A percentile compares a stretch with the other conserved stretches of the same genome.
These are phyloP conservation scores for Boletus tylopilopsis DNA, from an alignment of 768 basidiomycete species.

Conservation along the genomic window DNA sequence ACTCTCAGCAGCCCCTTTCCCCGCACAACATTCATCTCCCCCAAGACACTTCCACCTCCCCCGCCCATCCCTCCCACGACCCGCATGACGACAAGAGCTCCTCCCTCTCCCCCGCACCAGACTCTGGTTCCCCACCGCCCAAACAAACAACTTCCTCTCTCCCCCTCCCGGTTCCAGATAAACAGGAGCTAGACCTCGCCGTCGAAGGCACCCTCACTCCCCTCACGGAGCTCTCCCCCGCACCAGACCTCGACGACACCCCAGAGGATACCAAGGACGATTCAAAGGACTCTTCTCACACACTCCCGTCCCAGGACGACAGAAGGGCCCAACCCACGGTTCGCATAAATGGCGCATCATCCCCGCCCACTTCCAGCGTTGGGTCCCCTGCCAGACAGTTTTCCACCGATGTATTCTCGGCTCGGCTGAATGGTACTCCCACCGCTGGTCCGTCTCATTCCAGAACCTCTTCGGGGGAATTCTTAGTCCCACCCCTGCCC, in stretches of 20 bases:
- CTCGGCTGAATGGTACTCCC: conserved; percentile 20
- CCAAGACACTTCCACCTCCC: conserved; percentile 5
- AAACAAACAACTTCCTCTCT: conserved; percentile 17
- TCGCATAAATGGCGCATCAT: conserved; percentile 23
- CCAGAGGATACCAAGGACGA: conserved; percentile 30
- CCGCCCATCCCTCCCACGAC: conserved; percentile 15
- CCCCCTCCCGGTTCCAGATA: conserved; percentile 21
- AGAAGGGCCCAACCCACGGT: conserved; percentile 17
- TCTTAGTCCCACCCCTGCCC: conserved; percentile 28
- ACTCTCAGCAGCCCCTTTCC: conserved; percentile 15
- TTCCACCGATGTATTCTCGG: conserved; percentile 19
- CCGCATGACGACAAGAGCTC: conserved; percentile 45
- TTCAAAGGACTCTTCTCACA: conserved; percentile 14
- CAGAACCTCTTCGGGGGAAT: conserved; percentile 26
- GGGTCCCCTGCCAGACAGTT: conserved; percentile 23
- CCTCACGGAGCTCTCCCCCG: conserved; percentile 72
- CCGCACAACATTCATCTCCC: conserved; percentile 16
- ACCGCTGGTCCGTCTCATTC: conserved; percentile 26
- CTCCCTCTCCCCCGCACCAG: conserved; percentile 55
- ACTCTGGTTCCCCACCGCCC: conserved; percentile 37
- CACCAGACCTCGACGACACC: conserved; percentile 52
- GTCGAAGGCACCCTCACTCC: conserved; percentile 56
- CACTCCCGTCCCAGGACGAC: conserved; percentile 16
- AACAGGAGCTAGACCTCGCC: conserved; percentile 35
- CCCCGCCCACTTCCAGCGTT: conserved; percentile 15